Evolutionary conservation across 345 rosid species (phyloP).

Genomic region (Syzygium aqueum): DNA sequence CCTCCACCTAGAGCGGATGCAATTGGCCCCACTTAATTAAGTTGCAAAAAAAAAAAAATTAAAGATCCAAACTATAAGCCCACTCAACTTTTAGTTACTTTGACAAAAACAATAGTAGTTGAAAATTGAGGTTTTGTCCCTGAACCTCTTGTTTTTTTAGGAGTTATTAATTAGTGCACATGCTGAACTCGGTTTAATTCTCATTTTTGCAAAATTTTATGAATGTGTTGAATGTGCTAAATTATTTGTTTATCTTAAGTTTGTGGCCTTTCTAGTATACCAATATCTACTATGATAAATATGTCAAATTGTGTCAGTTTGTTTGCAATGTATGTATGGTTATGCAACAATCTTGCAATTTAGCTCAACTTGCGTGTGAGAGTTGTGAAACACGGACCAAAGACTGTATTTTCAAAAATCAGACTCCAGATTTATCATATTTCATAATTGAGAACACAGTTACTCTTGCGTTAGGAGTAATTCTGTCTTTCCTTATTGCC

Average conservation of each 20-base stretch:
- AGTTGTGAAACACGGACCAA: neutral
- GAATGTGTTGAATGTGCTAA: neutral
- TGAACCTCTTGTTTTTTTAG: neutral
- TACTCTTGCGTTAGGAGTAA: neutral
- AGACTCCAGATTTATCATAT: neutral
- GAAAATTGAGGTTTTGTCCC: neutral
- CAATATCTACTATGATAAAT: neutral
- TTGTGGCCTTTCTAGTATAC: neutral
- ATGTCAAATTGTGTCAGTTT: neutral
- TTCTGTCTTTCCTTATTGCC: neutral
- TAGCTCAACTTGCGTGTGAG: neutral
- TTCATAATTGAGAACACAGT: neutral
- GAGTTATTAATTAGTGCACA: neutral
- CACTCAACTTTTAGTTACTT: neutral
- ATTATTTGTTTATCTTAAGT: neutral
- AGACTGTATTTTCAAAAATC: neutral
- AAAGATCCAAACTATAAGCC: neutral
- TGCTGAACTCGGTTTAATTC: neutral
- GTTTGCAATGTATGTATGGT: neutral
- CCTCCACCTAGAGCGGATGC: neutral
- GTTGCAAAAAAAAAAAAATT: neutral
- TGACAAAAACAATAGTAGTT: neutral
- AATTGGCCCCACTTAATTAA: neutral
- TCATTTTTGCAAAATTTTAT: neutral
- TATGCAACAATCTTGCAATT: neutral